phyloP scores from a whole-genome alignment of 306 rosid genomes.

The Acacia acuminata region DNA sequence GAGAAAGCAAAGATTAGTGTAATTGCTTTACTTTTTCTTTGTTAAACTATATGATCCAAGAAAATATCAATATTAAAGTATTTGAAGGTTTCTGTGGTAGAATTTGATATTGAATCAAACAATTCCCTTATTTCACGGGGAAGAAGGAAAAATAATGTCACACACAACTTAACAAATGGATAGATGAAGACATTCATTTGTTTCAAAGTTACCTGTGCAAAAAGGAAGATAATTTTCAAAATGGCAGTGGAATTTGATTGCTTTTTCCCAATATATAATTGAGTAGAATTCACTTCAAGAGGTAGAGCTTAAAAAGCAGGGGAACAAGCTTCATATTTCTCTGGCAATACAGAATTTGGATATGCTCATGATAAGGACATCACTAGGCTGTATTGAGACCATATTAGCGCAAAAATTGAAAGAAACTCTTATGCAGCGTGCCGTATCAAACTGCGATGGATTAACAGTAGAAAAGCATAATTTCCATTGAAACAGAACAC shows the following conservation, averaged over 20 bases:
- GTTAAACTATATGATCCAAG: too few relatives aligned
- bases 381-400: background rate
- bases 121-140: background rate
- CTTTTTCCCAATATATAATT: background rate
- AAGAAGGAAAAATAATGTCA: slow-evolving; percentile 1
- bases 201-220: background rate
- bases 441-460: background rate
- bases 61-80: background rate
- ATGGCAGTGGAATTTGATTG: background rate
- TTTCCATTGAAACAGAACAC: background rate
- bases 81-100: background rate
- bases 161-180: slow-evolving; percentile 26
- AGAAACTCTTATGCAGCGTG: slow-evolving; percentile 2
- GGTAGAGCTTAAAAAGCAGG: background rate
- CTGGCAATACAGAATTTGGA: slow-evolving; percentile 4
- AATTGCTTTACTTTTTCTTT: too few relatives aligned
- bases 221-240: background rate
- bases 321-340: slow-evolving; percentile 13
- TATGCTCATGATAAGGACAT: background rate
- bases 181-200: slow-evolving; percentile 4
- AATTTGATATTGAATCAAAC: background rate
- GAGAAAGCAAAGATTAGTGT: background rate
- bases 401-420: slow-evolving; percentile 22
- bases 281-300: background rate
- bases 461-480: slow-evolving; percentile 16